Evolutionary conservation across 106 monocot species (phyloP).

Genomic region (Acanthochlamys bracteata): DNA sequence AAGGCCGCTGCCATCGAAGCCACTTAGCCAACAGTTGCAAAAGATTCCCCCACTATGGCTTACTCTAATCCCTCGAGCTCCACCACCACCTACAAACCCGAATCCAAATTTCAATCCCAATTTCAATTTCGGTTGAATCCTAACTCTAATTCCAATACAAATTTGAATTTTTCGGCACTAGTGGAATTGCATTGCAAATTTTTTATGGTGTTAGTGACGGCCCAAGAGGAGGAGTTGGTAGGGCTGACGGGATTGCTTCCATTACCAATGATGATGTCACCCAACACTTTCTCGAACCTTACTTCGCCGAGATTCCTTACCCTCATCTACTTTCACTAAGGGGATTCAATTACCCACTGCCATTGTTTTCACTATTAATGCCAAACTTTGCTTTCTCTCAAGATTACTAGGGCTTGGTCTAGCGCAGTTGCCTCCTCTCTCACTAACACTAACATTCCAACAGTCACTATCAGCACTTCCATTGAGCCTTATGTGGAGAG

Average conservation of each 20-base stretch:
- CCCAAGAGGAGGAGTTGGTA: no score
- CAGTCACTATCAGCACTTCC: slow-evolving; percentile 62
- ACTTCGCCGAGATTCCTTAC: slow-evolving; percentile 64
- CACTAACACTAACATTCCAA: slow-evolving; percentile 46
- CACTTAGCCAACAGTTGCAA: slow-evolving; percentile 45
- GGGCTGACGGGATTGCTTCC: no score
- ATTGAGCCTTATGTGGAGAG: slow-evolving; percentile 68
- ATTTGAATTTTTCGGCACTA: slow-evolving; percentile 3
- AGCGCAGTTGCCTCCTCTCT: slow-evolving; percentile 31
- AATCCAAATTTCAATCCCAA: not conserved
- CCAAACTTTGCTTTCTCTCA: slow-evolving; percentile 50
- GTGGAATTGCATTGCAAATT: slow-evolving; percentile 46
- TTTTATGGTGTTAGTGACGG: slow-evolving; percentile 1
- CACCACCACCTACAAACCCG: slow-evolving; percentile 8
- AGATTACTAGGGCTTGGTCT: slow-evolving; percentile 65
- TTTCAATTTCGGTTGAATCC: slow-evolving; percentile 4
- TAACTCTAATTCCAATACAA: not conserved
- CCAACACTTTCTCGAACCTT: slow-evolving; percentile 44
- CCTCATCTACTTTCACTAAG: slow-evolving; percentile 50
- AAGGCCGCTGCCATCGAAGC: slow-evolving; percentile 25
- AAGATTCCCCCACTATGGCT: slow-evolving; percentile 68
- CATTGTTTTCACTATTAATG: slow-evolving; percentile 9
- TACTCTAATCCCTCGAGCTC: slow-evolving; percentile 28
- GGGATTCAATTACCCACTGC: slow-evolving; percentile 55
- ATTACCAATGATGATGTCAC: slow-evolving; percentile 13